A percentile compares a stretch with the other conserved stretches of the same genome.
phyloP scores from a whole-genome alignment of 2,329 filamentous ascomycete genomes.

The Ophiocordyceps sinensis region DNA sequence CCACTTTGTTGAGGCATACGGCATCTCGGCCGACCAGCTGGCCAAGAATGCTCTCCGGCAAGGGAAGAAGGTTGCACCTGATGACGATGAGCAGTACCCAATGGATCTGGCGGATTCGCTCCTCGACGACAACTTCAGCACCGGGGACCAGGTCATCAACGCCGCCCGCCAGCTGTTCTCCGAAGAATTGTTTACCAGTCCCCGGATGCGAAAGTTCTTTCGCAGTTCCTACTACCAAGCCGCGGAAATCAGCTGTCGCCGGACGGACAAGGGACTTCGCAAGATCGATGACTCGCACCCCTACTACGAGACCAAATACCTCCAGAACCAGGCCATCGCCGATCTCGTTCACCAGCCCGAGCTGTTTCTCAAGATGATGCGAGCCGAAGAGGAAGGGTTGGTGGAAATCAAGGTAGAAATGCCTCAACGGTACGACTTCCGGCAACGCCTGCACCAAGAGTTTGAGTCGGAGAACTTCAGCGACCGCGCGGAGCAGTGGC shows the following conservation, averaged over 20 bases:
- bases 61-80: conserved; percentile 66
- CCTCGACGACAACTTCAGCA: conserved; percentile 58
- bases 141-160: conserved; percentile 58
- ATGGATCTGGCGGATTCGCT: conserved; percentile 77
- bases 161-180: conserved; percentile 79
- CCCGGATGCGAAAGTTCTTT: conserved; percentile 78
- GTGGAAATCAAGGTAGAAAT: conserved; percentile 73
- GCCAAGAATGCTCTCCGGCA: conserved; percentile 73
- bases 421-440: conserved; percentile 62
- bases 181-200: conserved; percentile 79
- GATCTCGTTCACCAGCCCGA: conserved; percentile 76
- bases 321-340: conserved; percentile 73
- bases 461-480: conserved; percentile 94
- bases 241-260: conserved; percentile 71
- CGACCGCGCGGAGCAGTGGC: conserved; percentile 90
- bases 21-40: conserved; percentile 76
- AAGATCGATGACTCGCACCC: conserved; percentile 91
- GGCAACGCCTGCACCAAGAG: conserved; percentile 60
- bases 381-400: conserved; percentile 85
- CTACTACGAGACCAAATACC: conserved; percentile 96
- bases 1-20: conserved; percentile 73
- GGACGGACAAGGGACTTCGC: conserved; percentile 86
- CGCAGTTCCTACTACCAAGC: conserved; percentile 70
- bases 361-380: conserved; percentile 91
- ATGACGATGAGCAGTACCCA: conserved; percentile 67